Base-by-base conservation (phyloP, 768 basidiomycete species). In the Tulasnella sp. region DNA sequence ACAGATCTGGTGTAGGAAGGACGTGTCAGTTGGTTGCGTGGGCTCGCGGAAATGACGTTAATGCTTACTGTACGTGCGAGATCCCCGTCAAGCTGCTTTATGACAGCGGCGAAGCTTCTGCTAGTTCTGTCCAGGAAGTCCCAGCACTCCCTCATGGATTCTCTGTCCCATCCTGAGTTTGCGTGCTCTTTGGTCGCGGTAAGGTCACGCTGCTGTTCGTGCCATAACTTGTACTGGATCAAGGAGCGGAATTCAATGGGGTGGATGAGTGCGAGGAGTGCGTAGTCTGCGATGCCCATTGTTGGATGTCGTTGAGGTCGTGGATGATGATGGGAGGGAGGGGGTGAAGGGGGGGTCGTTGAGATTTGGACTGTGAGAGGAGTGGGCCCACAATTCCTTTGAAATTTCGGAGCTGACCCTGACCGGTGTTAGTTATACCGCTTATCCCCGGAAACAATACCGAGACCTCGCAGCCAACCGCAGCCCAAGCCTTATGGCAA, bases 21-120 rank as follows among this genome's bases (percentile, higher is more conserved):
- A 31, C 49, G 73, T 74, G 69, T 49, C 40, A 75, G 67, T 25
- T 29, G 19, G 39, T 76, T 14, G 72, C 11, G 58, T 25, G 12
- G 5, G 14, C 58, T 3, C 11, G 12, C 58, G 15, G 58, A n/a
- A 25, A 25, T 71, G 76, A 67, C 12, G 31, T 64, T 39, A 39
- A 68, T 5, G 74, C 77, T 84, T 82, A 97, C 96, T 54, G 91
- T 92, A 78, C 97, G 86, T 3, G 96, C 96, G 78, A 99, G 84
- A 82, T 99, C 97, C 0, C 96, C 97, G 38, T 99, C 96, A 4
- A 99, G 85, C 83, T 97, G 93, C 83, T 97, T 98, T 81, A 98
- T 94, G 78, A 99, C 97, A 0, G 92, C 90, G 0, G 94, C 87
- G 80, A 97, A 99, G 84, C 91, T 93, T 79, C 97, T 84, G 79